These are phyloP conservation scores for Solanum bulbocastanum DNA, from an alignment of 257 asterid species.

Conservation along the genomic window DNA sequence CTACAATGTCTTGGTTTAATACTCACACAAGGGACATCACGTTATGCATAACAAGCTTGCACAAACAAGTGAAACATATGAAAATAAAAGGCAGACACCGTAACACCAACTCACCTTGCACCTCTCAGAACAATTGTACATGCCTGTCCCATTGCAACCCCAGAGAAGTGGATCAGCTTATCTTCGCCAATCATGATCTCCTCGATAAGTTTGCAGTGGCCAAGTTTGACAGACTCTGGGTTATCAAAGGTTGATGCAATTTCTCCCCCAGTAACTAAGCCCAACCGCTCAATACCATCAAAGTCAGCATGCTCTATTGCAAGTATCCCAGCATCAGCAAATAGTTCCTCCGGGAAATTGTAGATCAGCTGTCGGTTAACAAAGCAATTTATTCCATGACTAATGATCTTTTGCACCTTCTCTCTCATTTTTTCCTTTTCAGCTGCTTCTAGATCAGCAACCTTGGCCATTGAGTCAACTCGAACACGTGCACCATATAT, in stretches of 20 bases:
- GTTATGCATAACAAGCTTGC: neutral
- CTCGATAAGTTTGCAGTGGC: slow-evolving; percentile 86
- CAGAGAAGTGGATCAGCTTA: slow-evolving; percentile 90
- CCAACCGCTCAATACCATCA: slow-evolving; percentile 95
- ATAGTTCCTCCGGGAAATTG: slow-evolving; percentile 92
- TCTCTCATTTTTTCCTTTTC: slow-evolving; percentile 94
- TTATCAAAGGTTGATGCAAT: slow-evolving; percentile 93
- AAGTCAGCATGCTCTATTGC: slow-evolving; percentile 99
- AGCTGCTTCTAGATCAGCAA: slow-evolving; percentile 88
- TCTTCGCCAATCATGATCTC: slow-evolving; percentile 99
- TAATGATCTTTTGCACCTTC: slow-evolving; percentile 81
- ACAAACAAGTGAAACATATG: neutral
- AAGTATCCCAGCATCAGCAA: slow-evolving; percentile 94
- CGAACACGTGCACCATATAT: slow-evolving; percentile 98
- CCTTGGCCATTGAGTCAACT: slow-evolving; percentile 98
- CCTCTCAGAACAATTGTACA: slow-evolving; percentile 93
- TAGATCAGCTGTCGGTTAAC: slow-evolving; percentile 89
- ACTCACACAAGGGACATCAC: neutral
- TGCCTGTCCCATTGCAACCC: slow-evolving; percentile 97
- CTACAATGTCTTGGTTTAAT: neutral
- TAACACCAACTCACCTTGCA: slow-evolving; percentile 51
- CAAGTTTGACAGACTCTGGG: slow-evolving; percentile 95
- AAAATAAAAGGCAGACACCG: neutral
- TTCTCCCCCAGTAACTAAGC: slow-evolving; percentile 96
- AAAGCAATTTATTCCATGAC: slow-evolving; percentile 91